These are phyloP conservation scores for Ophiostoma sp. DNA, from an alignment of 2,329 filamentous ascomycete species.

Conservation along the genomic window DNA sequence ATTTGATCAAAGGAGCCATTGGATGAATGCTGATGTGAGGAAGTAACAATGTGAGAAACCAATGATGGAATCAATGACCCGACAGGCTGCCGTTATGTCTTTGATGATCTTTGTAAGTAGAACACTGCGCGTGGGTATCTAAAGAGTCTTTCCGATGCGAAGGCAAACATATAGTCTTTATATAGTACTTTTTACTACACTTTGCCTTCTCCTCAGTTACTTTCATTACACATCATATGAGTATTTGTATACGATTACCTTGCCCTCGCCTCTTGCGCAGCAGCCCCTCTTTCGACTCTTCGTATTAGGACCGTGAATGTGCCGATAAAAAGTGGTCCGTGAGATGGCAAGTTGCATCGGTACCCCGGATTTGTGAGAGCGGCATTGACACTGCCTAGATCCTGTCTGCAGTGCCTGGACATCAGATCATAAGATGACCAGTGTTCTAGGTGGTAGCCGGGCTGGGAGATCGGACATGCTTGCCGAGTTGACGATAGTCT, in stretches of 20 bases:
- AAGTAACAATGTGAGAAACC: not conserved
- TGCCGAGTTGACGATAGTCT: slow-evolving; percentile 3
- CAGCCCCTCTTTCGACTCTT: not conserved
- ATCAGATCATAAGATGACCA: not conserved
- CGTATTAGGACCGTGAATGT: not conserved
- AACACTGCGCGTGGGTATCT: no score
- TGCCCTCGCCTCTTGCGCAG: not conserved
- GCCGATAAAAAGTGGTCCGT: not conserved
- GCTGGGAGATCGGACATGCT: not conserved
- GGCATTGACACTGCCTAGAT: not conserved
- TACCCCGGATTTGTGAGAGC: no score
- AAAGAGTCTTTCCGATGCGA: not conserved
- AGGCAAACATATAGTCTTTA: not conserved
- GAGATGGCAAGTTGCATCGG: no score
- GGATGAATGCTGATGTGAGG: not conserved
- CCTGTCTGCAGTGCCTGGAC: not conserved
- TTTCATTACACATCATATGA: not conserved
- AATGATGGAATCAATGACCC: not conserved
- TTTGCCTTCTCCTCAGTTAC: not conserved
- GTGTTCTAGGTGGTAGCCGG: not conserved
- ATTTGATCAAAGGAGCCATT: not conserved
- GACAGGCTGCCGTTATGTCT: not conserved
- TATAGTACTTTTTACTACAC: not conserved
- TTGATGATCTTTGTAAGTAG: not conserved
- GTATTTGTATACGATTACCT: not conserved